These are phyloP conservation scores for Astrocystis sublimbata DNA, from an alignment of 495 filamentous ascomycete species.

Conservation along the genomic window DNA sequence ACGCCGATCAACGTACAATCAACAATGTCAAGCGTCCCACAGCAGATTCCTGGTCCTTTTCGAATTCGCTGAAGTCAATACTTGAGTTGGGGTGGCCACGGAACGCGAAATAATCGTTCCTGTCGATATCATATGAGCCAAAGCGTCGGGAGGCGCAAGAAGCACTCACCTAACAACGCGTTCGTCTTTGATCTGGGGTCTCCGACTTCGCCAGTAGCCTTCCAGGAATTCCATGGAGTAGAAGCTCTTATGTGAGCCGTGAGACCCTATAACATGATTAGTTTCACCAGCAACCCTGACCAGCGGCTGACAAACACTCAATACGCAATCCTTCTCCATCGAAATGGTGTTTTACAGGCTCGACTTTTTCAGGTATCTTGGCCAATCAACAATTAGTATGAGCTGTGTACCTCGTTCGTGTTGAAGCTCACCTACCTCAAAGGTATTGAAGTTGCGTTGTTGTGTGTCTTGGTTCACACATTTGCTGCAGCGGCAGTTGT, in stretches of 20 bases:
- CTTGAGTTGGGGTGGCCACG: constrained; percentile 15
- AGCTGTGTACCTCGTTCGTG: neutral
- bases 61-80: constrained; percentile 42
- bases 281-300: neutral
- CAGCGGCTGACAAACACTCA: constrained; percentile 40
- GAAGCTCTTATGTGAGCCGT: constrained; percentile 57
- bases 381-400: constrained; percentile 20
- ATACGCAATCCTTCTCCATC: constrained; percentile 40
- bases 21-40: constrained; percentile 55
- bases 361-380: constrained; percentile 55
- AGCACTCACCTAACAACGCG: constrained; percentile 19
- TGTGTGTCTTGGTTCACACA: constrained; percentile 78
- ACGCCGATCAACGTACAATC: constrained; percentile 27
- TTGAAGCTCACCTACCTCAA: constrained; percentile 42
- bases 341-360: constrained; percentile 30
- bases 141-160: neutral
- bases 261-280: constrained; percentile 46
- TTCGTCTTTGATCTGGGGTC: constrained; percentile 33
- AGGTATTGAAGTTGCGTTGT: constrained; percentile 74
- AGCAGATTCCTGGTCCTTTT: constrained; percentile 56
- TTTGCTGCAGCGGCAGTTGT: constrained; percentile 74
- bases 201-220: constrained; percentile 42
- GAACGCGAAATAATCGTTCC: constrained; percentile 26
- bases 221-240: constrained; percentile 56
- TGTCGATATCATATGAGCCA: constrained; percentile 1